Percentiles rank a stretch among this genome's conserved stretches.
Evolutionary conservation across 352 stramenopile species (phyloP).

Genomic region (Pythium plurisporium): DNA sequence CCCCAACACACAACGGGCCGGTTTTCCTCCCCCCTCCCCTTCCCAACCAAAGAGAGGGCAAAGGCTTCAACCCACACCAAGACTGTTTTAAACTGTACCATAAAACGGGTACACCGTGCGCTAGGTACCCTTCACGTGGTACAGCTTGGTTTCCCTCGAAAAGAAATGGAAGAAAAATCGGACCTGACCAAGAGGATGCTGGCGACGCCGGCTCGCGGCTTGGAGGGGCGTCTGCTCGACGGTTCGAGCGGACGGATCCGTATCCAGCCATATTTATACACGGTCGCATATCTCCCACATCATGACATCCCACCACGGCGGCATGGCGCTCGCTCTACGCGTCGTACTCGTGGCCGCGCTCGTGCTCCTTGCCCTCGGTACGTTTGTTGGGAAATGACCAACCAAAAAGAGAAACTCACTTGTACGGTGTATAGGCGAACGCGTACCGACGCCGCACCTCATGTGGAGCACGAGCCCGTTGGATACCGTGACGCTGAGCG

Average conservation of each 20-base stretch:
- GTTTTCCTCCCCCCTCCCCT: constrained; percentile 4
- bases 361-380: background rate
- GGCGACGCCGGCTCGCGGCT: no score
- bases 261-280: no score
- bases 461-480: constrained; percentile 65
- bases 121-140: background rate
- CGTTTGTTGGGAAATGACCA: no score
- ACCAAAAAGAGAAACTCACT: no score
- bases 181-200: background rate
- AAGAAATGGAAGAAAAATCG: constrained; percentile 3
- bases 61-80: constrained; percentile 20
- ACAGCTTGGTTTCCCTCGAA: background rate
- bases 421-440: background rate
- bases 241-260: no score
- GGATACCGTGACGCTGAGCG: constrained; percentile 14
- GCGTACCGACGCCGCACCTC: constrained; percentile 34
- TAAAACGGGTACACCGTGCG: background rate
- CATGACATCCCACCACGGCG: no score
- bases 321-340: no score
- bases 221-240: background rate
- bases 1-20: no score
- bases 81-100: constrained; percentile 21
- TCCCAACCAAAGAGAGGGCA: constrained; percentile 14
- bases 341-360: no score
- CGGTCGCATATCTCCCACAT: no score